Conservation (phyloP, 352 stramenopile genomes). For the Peronospora farinosa region DNA sequence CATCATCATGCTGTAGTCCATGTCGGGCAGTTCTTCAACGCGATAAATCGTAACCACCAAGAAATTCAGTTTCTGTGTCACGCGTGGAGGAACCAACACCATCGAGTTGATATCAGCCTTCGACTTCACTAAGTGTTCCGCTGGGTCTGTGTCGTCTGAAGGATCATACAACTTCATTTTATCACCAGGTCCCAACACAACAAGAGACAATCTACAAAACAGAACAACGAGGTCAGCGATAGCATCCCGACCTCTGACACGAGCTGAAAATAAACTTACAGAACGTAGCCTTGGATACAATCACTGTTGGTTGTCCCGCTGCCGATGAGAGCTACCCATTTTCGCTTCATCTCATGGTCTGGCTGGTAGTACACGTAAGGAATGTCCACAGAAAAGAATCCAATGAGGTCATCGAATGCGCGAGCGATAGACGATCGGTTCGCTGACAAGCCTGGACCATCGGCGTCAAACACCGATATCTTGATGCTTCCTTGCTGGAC, state of each 20-base stretch:
- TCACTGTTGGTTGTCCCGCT: conserved; percentile 69
- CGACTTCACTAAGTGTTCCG: conserved; percentile 37
- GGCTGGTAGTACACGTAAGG: conserved; percentile 79
- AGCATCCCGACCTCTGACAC: not conserved
- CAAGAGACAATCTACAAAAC: conserved; percentile 61
- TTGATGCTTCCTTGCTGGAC: conserved; percentile 72
- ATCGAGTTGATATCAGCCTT: conserved; percentile 71
- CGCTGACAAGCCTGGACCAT: conserved; percentile 31
- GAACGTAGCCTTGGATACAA: conserved; percentile 85
- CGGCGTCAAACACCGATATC: conserved; percentile 80
- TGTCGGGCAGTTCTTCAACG: conserved; percentile 73
- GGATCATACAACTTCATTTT: conserved; percentile 65
- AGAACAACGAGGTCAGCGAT: conserved; percentile 6
- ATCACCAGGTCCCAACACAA: conserved; percentile 79
- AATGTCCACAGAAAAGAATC: conserved; percentile 80
- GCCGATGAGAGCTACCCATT: conserved; percentile 87
- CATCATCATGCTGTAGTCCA: conserved; percentile 71
- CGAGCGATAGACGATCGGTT: conserved; percentile 29
- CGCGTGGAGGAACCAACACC: conserved; percentile 72
- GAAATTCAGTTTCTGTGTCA: conserved; percentile 64
- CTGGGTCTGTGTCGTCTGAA: conserved; percentile 32
- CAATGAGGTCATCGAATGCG: conserved; percentile 72
- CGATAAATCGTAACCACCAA: conserved; percentile 76
- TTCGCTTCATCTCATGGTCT: conserved; percentile 83
- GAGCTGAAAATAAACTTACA: conserved; percentile 31